These are phyloP conservation scores for Chalciporus sphaerocephalus DNA, from an alignment of 768 basidiomycete species.

Conservation along the genomic window DNA sequence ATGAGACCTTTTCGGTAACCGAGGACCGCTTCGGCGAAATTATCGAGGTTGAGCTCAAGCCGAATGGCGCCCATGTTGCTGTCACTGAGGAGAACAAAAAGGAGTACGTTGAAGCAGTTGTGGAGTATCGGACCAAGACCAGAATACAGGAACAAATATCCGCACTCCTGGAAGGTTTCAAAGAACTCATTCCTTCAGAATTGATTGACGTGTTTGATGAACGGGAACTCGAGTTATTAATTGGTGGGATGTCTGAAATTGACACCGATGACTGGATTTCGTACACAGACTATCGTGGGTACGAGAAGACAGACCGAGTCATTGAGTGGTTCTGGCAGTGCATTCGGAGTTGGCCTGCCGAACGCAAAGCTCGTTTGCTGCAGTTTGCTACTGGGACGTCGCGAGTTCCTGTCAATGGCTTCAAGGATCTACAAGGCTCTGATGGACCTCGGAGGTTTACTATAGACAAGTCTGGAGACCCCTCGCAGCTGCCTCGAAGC, in stretches of 20 bases:
- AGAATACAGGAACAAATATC: constrained; percentile 82
- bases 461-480: constrained; percentile 92
- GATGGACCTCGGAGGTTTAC: constrained; percentile 92
- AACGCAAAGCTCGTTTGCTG: constrained; percentile 79
- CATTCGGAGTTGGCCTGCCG: constrained; percentile 84
- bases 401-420: constrained; percentile 86
- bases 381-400: constrained; percentile 89
- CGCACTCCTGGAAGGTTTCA: constrained; percentile 81
- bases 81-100: constrained; percentile 77
- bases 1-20: constrained; percentile 67
- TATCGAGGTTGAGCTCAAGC: constrained; percentile 61
- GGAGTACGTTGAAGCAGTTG: constrained; percentile 73
- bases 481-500: constrained; percentile 79
- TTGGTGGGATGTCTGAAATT: constrained; percentile 91
- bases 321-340: constrained; percentile 98
- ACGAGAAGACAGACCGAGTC: constrained; percentile 80
- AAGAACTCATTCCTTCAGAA: constrained; percentile 79
- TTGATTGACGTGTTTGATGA: constrained; percentile 89
- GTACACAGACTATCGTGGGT: constrained; percentile 88
- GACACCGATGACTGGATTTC: constrained; percentile 94
- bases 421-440: constrained; percentile 91
- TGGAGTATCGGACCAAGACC: constrained; percentile 77
- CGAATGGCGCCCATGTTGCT: constrained; percentile 52
- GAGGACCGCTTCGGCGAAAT: constrained; percentile 76
- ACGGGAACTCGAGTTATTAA: constrained; percentile 81